These are phyloP conservation scores for Pythium rhizo-oryzae DNA, from an alignment of 352 stramenopile genomes.

Conservation along the genomic window DNA sequence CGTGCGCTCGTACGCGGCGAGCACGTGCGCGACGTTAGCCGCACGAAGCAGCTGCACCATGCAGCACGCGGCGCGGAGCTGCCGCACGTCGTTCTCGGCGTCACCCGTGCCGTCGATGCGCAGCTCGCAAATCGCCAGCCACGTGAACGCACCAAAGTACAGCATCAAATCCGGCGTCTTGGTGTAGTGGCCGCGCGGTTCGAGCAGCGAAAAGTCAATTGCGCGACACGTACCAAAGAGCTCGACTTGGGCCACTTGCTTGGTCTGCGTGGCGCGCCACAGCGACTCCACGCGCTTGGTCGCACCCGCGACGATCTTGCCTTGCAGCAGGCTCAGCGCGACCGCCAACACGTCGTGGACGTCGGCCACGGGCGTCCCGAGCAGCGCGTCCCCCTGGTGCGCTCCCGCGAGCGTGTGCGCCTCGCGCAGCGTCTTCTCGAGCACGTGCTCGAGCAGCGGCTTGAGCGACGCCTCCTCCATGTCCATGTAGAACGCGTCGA, in stretches of 20 bases:
- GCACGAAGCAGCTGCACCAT: conserved; percentile 20
- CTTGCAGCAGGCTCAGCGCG: not conserved
- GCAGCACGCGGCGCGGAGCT: conserved; percentile 25
- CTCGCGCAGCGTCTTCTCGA: not conserved
- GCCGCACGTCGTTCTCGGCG: conserved; percentile 6
- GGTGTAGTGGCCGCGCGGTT: conserved; percentile 31
- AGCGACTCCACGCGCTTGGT: not conserved
- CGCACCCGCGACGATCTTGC: not conserved
- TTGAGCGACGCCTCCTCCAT: conserved; percentile 18
- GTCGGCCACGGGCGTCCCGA: not conserved
- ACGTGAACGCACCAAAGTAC: conserved; percentile 29
- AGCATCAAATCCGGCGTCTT: conserved; percentile 14
- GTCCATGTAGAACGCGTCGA: conserved; percentile 29
- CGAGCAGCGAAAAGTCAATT: conserved; percentile 31
- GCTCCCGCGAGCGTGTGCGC: not conserved
- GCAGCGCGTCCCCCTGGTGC: not conserved
- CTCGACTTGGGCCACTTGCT: not conserved
- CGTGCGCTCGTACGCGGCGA: conserved; percentile 1
- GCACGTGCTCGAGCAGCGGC: conserved; percentile 9
- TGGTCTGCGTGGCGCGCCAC: not conserved
- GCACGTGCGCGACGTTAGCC: not conserved
- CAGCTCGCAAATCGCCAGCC: conserved; percentile 26
- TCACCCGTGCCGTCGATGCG: conserved; percentile 21
- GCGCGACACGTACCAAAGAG: conserved; percentile 10
- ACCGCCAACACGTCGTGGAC: not conserved